Base-by-base conservation (phyloP, 2,329 filamentous ascomycete species). In the Trichoderma aggressivum region DNA sequence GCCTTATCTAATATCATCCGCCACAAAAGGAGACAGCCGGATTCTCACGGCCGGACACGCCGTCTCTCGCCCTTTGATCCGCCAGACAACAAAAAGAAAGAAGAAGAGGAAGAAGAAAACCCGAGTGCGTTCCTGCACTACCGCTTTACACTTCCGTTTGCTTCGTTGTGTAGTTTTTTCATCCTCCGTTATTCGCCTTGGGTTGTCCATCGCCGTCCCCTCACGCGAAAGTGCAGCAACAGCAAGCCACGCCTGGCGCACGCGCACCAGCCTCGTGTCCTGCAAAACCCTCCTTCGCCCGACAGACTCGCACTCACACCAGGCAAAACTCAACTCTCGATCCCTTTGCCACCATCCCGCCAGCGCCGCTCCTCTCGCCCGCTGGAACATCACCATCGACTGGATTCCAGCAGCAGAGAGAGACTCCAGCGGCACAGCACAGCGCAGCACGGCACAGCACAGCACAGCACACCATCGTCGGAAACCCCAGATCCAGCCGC, bases 11-110 rank as follows among this genome's bases (percentile, higher is more conserved):
- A 68, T 53, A 50, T 47, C 66, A 39, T 59, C 67, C 65, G 43
- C 70, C 70, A 72, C 70, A 72, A 72, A 72, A 72, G 66, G 70
- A 66, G 67, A 68, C 66, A 60, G 36, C 65, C 70, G 65, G 65
- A 70, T 64, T 70, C 66, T 71, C 65, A 72, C 59, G 66, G 70
- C 65, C 70, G 70, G 70, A 50, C 65, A 72, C 70, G 70, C 70
- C 70, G 70, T 34, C n/a, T 71, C 63, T 67, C 70, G 70, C 65
- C 70, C 70, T 70, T 65, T 59, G 50, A 56, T 71, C 55, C 70
- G 47, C 63, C 39, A 55, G 53, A 66, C 36, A 59, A 47, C 53
- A n/a, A 47, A 50, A 61, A 47, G 47, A n/a, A 61, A 61, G 24
- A 34, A 55, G 26, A 56, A 66, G 24, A 56, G 28, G 18, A 24